A percentile compares a stretch with the other conserved stretches of the same genome.
These are phyloP conservation scores for Tolypocladium pustulatum DNA, from an alignment of 2,329 filamentous ascomycete species.

Conservation along the genomic window DNA sequence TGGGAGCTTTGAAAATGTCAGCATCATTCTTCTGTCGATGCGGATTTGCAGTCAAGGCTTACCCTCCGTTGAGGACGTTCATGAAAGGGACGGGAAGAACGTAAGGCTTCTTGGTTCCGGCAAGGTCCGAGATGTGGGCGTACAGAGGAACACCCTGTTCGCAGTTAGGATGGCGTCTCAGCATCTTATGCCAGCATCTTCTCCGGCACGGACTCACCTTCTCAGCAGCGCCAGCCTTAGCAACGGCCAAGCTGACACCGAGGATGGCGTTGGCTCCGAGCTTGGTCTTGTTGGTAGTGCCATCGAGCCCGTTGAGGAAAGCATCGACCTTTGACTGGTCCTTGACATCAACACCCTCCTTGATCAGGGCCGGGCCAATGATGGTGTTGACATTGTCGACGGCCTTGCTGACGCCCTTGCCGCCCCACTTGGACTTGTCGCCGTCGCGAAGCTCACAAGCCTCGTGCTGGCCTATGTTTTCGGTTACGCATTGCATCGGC, in stretches of 20 bases:
- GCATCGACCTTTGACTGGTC: constrained; percentile 76
- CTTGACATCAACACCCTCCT: constrained; percentile 75
- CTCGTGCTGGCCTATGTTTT: constrained; percentile 66
- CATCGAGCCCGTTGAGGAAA: constrained; percentile 79
- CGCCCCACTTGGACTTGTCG: constrained; percentile 76
- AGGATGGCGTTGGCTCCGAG: constrained; percentile 84
- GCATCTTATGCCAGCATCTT: background rate
- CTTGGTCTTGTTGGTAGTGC: constrained; percentile 77
- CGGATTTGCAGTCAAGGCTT: constrained; percentile 11
- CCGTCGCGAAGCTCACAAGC: constrained; percentile 85
- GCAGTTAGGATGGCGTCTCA: constrained; percentile 1
- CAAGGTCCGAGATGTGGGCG: constrained; percentile 77
- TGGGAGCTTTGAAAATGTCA: constrained; percentile 54
- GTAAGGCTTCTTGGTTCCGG: constrained; percentile 84
- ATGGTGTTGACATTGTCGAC: constrained; percentile 75
- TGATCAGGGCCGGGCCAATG: constrained; percentile 73
- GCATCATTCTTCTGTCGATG: constrained; percentile 1
- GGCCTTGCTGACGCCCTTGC: constrained; percentile 81
- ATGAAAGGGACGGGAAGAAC: constrained; percentile 86
- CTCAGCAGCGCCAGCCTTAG: constrained; percentile 82
- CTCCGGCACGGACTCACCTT: constrained; percentile 39
- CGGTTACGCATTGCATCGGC: constrained; percentile 16
- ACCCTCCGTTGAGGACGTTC: constrained; percentile 80
- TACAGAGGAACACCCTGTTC: constrained; percentile 67
- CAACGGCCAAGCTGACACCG: constrained; percentile 73